Evolutionary conservation across 495 filamentous ascomycete genomes (phyloP), one percentile per base, ranked within the genome.

Genomic region (Lentithecium fluviatile): DNA sequence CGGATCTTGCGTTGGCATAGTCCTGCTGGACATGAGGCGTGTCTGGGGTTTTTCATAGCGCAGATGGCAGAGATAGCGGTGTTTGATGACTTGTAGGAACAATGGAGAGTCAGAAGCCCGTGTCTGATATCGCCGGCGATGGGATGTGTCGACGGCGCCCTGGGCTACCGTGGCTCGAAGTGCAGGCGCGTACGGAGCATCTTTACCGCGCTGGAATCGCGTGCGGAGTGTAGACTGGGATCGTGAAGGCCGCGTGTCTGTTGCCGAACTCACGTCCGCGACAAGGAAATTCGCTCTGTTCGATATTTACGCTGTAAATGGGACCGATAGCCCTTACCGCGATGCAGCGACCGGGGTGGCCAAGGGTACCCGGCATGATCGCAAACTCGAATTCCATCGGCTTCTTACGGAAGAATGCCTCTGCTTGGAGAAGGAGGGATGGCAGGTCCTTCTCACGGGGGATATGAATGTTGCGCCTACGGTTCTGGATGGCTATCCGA

Each of bases 301-400:
- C 40, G 80, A 81, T 56, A 66, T 81, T 53, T 83, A 83, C 65
- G 78, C 77, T 38, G 73, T 79, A 32, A 83, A 82, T 60, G 81
- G 81, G 17, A 83, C 81, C 2, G 58, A 70, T 0, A 71, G 73
- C 42, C 70, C 76, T 6, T 81, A 82, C 66, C 71, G 71, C 10
- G 62, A 66, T 17, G 72, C 77, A 0, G 4, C 25, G 0, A 78
- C 73, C 0, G 81, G 81, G 10, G 52, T 53, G n/a, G 63, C 74
- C 0, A 23, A 56, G 25, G 77, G 78, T 0, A 78, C 76, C 0
- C 65, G 81, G 1, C 80, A 83, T 64, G 76, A 78, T 47, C 64
- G 71, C n/a, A 82, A 83, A 63, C 69, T 76, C 0, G 51, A 37
- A 3, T 81, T 83, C 54, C 79, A 83, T 48, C 45, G 52, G 0